Evolutionary conservation across 208 protist genomes (phyloP), one percentile per base, ranked within the genome.

Genomic region (Leishmania lainsoni): DNA sequence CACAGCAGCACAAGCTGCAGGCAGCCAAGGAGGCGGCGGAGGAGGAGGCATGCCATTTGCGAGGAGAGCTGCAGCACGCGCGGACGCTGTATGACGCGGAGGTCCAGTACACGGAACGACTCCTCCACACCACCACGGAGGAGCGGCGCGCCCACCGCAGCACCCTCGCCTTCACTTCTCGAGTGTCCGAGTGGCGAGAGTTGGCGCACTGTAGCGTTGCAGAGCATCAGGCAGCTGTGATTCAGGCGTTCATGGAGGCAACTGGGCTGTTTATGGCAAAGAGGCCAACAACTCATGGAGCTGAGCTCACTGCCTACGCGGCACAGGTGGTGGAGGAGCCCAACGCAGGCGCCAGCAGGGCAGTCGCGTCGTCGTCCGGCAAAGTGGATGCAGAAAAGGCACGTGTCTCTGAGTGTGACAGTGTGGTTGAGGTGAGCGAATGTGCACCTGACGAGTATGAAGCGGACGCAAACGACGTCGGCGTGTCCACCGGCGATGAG

Each of bases 41-140:
- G 49, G 56, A 52, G 61, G 79, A 83, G 73, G 73, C 29, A 22
- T 20, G 58, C 6, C 72, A 83, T 14, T 45, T 83, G 49, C 73
- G 79, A 17, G 79, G 54, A 1, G 79, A 83, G 58, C 79, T 83
- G 63, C 79, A 83, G 39, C 73, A 83, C 51, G 56, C 52, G 12
- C 79, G 79, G 6, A 45, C 52, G 26, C 73, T 83, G 9, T 78
- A 83, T 58, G 63, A 63, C 3, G 72, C 71, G 49, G 79, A 83
- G 79, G 22, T 10, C 26, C 72, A 52, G 39, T 52, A 77, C 61
- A 29, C 42, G 26, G 79, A 83, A 49, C 71, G 3, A 26, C n/a
- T 78, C 51, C 79, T 78, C 22, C 14, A 58, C 61, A 66, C 61
- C 8, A 51, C 35, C 14, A n/a, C 42, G 26, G 52, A 45, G 35